Percentiles rank a stretch among this genome's conserved stretches.
Evolutionary conservation across 169 alveolate genomes (phyloP).

Genomic region (Plasmodium fragile): DNA sequence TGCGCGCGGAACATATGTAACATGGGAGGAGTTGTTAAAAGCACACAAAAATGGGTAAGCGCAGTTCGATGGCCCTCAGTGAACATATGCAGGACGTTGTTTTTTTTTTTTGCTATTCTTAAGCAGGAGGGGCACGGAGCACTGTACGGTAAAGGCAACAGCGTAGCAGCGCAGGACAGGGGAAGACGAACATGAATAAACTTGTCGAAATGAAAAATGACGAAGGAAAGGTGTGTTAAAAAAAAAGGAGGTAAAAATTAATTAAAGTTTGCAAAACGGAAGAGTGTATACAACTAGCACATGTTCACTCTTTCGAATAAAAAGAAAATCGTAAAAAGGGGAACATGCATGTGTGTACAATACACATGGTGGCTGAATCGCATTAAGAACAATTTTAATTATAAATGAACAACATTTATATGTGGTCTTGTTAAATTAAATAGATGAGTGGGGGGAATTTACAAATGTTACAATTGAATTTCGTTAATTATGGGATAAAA

Average conservation of each 20-base stretch:
- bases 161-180: neutral
- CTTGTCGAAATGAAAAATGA: constrained; percentile 12
- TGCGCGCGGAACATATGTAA: neutral
- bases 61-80: neutral
- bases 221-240: constrained; percentile 6
- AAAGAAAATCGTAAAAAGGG: neutral
- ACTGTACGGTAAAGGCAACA: neutral
- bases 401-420: constrained; percentile 5
- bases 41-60: constrained; percentile 17
- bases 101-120: constrained; percentile 39
- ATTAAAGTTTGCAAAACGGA: constrained; percentile 36
- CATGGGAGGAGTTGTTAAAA: constrained; percentile 14
- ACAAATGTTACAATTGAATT: constrained; percentile 21
- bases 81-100: neutral
- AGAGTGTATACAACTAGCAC: neutral
- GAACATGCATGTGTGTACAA: neutral
- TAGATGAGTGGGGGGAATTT: neutral
- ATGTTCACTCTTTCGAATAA: neutral
- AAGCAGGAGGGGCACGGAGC: neutral
- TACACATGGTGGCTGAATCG: neutral
- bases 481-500: constrained; percentile 26
- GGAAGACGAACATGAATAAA: neutral
- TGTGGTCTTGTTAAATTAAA: constrained; percentile 24
- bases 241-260: constrained; percentile 6
- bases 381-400: constrained; percentile 7